phyloP scores from a whole-genome alignment of 2,329 filamentous ascomycete species.

The Aspergillus ochraceus region DNA sequence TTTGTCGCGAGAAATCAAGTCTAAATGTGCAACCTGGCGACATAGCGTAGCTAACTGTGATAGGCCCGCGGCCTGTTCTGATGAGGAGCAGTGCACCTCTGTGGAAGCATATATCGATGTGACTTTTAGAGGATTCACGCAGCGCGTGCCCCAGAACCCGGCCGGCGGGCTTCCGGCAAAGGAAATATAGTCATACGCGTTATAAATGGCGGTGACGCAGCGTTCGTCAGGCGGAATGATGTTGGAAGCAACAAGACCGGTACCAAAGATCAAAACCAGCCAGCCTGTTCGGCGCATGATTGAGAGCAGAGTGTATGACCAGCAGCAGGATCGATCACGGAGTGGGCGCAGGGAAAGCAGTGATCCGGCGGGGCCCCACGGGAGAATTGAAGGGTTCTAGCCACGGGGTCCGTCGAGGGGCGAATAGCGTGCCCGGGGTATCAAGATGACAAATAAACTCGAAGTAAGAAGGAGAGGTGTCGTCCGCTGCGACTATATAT shows the following conservation, averaged over 20 bases:
- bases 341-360: not conserved
- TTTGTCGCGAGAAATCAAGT: conserved; percentile 27
- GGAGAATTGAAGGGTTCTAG: not conserved
- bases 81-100: conserved; percentile 31
- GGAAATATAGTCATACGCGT: conserved; percentile 33
- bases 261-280: conserved; percentile 16
- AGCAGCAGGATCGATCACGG: not conserved
- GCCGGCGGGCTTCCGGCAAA: conserved; percentile 25
- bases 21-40: conserved; percentile 24
- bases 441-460: no score
- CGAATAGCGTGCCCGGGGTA: not conserved
- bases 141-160: conserved; percentile 26
- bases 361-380: not conserved
- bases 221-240: conserved; percentile 24
- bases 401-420: not conserved
- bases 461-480: not conserved
- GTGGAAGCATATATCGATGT: conserved; percentile 39
- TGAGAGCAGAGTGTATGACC: not conserved
- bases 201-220: conserved; percentile 35
- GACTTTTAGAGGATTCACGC: conserved; percentile 34
- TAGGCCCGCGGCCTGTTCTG: conserved; percentile 24
- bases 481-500: not conserved
- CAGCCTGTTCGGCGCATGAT: not conserved
- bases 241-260: conserved; percentile 8
- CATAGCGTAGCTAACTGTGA: conserved; percentile 22